A percentile compares a stretch with the other conserved stretches of the same genome.
Evolutionary conservation across 805 yeast genomes (phyloP).

Genomic region (Metschnikowia santaceciliae): DNA sequence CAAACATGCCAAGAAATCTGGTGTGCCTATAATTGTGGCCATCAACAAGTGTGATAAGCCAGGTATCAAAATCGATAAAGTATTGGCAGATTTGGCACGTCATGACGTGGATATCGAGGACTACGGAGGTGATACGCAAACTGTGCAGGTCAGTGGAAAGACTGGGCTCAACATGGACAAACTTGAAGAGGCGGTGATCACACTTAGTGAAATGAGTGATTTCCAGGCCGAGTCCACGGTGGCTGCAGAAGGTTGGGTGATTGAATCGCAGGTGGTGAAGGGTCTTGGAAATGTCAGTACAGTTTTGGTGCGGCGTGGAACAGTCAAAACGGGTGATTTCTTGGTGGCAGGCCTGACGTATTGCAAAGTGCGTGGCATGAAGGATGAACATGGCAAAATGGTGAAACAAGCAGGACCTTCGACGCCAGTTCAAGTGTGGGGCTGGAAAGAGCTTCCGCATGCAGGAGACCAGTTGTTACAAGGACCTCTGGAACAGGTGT

Average conservation of each 20-base stretch:
- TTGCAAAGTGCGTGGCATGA: constrained; percentile 78
- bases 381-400: constrained; percentile 64
- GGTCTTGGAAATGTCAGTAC: constrained; percentile 88
- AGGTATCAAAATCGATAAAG: constrained; percentile 69
- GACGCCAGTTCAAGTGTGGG: constrained; percentile 84
- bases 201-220: constrained; percentile 81
- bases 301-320: constrained; percentile 75
- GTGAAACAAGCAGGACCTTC: constrained; percentile 76
- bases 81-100: constrained; percentile 69
- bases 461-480: constrained; percentile 85
- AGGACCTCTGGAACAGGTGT: constrained; percentile 68
- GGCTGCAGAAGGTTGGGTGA: constrained; percentile 79
- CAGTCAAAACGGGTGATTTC: constrained; percentile 63
- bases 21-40: constrained; percentile 85
- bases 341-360: constrained; percentile 83
- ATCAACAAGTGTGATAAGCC: constrained; percentile 87
- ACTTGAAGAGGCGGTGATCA: constrained; percentile 81
- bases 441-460: constrained; percentile 91
- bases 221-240: constrained; percentile 56
- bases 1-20: constrained; percentile 80
- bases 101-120: constrained; percentile 84
- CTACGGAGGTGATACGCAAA: constrained; percentile 93
- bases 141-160: constrained; percentile 80
- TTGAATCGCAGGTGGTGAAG: constrained; percentile 78
- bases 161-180: constrained; percentile 89